phyloP scores from a whole-genome alignment of 164 flowering plant species.

The Annona cherimola region DNA sequence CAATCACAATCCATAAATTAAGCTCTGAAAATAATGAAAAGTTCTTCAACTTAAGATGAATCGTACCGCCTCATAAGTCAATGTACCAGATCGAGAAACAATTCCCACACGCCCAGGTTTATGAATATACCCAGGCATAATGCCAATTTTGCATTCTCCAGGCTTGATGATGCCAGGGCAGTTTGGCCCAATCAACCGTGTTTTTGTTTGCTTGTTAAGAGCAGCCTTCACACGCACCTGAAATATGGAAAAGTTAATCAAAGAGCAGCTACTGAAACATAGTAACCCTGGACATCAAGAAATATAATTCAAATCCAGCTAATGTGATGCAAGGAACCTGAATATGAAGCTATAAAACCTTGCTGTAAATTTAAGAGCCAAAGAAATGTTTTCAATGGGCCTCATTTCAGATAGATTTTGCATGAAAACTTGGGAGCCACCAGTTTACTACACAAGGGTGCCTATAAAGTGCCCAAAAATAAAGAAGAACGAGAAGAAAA shows the following conservation, averaged over 20 bases:
- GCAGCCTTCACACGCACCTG: constrained; percentile 98
- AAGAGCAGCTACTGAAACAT: neutral
- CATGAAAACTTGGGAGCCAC: no score
- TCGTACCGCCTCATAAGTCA: constrained; percentile 98
- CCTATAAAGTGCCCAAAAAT: no score
- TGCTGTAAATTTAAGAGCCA: no score
- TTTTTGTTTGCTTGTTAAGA: constrained; percentile 73
- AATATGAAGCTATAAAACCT: no score
- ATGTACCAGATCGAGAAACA: constrained; percentile 96
- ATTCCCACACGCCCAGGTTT: constrained; percentile 97
- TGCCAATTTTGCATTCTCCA: constrained; percentile 98
- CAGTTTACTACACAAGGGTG: no score
- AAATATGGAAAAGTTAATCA: neutral
- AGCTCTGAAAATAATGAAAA: neutral
- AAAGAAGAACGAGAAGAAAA: no score
- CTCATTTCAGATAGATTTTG: no score
- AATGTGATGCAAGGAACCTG: no score
- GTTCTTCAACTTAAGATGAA: constrained; percentile 1
- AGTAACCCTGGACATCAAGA: neutral
- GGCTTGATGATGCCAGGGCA: constrained; percentile 99
- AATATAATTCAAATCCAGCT: neutral
- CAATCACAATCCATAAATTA: constrained; percentile 3
- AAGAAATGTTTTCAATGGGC: no score
- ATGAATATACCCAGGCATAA: constrained; percentile 99
- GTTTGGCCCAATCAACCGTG: constrained; percentile 92